phyloP scores from a whole-genome alignment of 495 filamentous ascomycete species.

The Lasiosphaeria miniovina region DNA sequence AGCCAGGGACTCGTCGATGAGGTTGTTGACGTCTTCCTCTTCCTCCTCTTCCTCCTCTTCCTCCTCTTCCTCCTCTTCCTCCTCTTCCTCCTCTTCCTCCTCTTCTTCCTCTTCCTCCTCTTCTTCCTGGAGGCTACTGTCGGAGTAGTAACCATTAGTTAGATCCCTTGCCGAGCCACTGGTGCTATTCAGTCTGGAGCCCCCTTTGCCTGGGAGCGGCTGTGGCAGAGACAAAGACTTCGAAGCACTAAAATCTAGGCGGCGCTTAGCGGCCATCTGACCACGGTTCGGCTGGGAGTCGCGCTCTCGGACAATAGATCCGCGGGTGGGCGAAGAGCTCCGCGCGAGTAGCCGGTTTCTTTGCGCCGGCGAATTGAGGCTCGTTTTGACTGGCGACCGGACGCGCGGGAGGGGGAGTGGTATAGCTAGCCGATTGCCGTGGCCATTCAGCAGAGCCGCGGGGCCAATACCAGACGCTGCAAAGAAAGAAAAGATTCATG shows the following conservation, averaged over 20 bases:
- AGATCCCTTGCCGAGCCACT: neutral
- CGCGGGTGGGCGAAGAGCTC: constrained; percentile 41
- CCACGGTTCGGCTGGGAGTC: constrained; percentile 20
- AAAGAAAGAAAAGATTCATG: neutral
- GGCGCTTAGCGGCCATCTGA: constrained; percentile 25
- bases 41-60: constrained; percentile 25
- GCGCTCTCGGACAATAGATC: constrained; percentile 25
- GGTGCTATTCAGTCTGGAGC: neutral
- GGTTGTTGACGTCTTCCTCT: constrained; percentile 20
- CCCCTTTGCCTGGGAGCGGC: constrained; percentile 5
- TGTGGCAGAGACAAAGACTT: constrained; percentile 26
- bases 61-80: constrained; percentile 26
- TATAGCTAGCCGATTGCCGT: constrained; percentile 41
- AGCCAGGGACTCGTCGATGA: constrained; percentile 36
- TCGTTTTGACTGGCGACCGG: constrained; percentile 54
- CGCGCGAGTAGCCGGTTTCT: constrained; percentile 44
- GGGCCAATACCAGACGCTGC: constrained; percentile 22
- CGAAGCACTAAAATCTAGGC: constrained; percentile 38
- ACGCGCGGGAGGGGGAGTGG: constrained; percentile 46
- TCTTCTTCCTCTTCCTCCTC: constrained; percentile 18
- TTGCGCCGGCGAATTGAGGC: constrained; percentile 54
- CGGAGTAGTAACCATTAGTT: neutral
- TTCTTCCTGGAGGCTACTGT: constrained; percentile 18
- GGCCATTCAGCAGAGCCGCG: constrained; percentile 29
- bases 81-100: constrained; percentile 25